phyloP scores from a whole-genome alignment of 2,329 filamentous ascomycete genomes.

The Coniochaeta prunicola region DNA sequence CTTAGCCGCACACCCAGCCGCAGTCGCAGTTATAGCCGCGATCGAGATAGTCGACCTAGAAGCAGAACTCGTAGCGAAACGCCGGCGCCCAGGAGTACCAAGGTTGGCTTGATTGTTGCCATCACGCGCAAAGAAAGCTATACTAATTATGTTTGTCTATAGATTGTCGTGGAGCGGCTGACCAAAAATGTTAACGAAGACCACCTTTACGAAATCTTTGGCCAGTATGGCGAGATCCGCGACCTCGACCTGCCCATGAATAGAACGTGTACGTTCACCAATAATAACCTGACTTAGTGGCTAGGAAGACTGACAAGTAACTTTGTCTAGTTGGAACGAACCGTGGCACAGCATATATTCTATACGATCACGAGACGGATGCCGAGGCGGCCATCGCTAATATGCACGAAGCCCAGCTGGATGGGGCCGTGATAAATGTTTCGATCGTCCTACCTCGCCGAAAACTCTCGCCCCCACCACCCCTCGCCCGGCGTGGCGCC shows the following conservation, averaged over 20 bases:
- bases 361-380: constrained; percentile 69
- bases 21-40: constrained; percentile 24
- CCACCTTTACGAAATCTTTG: constrained; percentile 89
- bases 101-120: constrained; percentile 30
- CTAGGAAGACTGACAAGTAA: neutral
- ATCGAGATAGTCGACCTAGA: constrained; percentile 14
- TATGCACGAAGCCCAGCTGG: constrained; percentile 96
- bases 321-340: constrained; percentile 68
- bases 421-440: constrained; percentile 75
- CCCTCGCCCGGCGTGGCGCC: constrained; percentile 56
- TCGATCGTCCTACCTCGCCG: constrained; percentile 81
- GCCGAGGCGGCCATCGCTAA: constrained; percentile 86
- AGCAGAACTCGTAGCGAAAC: constrained; percentile 24
- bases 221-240: constrained; percentile 75
- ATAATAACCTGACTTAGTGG: neutral
- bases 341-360: constrained; percentile 86
- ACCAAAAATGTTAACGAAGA: constrained; percentile 90
- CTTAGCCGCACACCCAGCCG: constrained; percentile 22
- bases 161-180: constrained; percentile 94
- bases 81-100: constrained; percentile 40
- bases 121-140: neutral
- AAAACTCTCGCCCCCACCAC: constrained; percentile 75
- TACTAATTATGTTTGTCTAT: constrained; percentile 2
- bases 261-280: constrained; percentile 54
- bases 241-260: constrained; percentile 90